phyloP scores from a whole-genome alignment of 2,329 filamentous ascomycete species.

The Thelonectria blattea region DNA sequence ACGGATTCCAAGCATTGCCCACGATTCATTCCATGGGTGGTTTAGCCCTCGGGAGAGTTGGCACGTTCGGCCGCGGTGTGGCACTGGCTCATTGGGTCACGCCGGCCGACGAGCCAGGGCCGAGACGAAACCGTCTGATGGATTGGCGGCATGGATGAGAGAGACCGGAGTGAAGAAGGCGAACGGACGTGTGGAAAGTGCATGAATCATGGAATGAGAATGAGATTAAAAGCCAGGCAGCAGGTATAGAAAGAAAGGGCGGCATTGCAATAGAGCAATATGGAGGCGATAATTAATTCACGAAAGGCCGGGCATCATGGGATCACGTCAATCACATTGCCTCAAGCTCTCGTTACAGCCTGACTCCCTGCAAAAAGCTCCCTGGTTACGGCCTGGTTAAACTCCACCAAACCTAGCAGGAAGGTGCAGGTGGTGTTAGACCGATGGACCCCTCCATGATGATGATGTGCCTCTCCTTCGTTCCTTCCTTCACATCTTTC shows the following conservation, averaged over 20 bases:
- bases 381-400: slow-evolving; percentile 1
- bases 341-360: too few species aligned
- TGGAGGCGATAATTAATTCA: neutral
- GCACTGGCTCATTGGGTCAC: slow-evolving; percentile 39
- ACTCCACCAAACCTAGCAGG: slow-evolving; percentile 13
- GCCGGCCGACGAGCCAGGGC: slow-evolving; percentile 25
- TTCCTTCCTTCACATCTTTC: neutral
- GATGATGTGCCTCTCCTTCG: neutral
- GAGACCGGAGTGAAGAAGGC: slow-evolving; percentile 7
- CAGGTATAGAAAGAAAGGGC: too few species aligned
- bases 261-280: too few species aligned
- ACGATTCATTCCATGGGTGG: slow-evolving; percentile 15
- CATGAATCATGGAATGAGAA: slow-evolving; percentile 14
- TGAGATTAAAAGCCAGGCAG: slow-evolving; percentile 9
- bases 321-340: neutral
- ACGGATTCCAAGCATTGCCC: slow-evolving; percentile 9
- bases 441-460: too few species aligned
- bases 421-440: too few species aligned
- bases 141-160: neutral
- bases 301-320: neutral
- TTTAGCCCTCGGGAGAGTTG: slow-evolving; percentile 25
- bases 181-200: neutral
- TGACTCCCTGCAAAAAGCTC: neutral
- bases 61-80: slow-evolving; percentile 30
- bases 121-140: slow-evolving; percentile 22